These are phyloP conservation scores for Aspergillus costaricaensis DNA, from an alignment of 2,329 filamentous ascomycete species.

Conservation along the genomic window DNA sequence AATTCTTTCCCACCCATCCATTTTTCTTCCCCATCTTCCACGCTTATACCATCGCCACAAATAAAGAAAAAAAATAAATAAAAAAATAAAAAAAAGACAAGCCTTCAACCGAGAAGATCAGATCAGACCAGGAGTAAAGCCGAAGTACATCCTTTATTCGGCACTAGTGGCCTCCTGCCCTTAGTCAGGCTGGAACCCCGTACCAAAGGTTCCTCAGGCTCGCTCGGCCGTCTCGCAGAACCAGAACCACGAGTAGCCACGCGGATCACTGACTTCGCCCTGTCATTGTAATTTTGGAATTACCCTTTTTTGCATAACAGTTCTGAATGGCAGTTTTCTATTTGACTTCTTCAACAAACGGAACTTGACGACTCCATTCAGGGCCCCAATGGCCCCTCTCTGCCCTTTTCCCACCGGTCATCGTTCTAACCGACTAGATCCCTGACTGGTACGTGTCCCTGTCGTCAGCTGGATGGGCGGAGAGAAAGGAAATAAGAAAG, in stretches of 20 bases:
- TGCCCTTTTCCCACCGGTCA: slow-evolving; percentile 10
- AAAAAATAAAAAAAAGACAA: not conserved
- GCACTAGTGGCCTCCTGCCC: slow-evolving; percentile 6
- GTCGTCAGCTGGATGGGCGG: slow-evolving; percentile 21
- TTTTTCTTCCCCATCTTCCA: too few relatives aligned
- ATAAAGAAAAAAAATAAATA: not conserved
- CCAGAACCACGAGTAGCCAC: slow-evolving; percentile 5
- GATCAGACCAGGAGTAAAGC: slow-evolving; percentile 4
- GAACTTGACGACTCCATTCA: slow-evolving; percentile 15
- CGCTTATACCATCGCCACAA: not conserved
- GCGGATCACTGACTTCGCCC: slow-evolving; percentile 10
- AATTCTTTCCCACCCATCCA: too few relatives aligned
- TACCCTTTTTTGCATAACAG: not conserved
- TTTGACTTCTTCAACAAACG: not conserved
- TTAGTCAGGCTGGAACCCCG: slow-evolving; percentile 10
- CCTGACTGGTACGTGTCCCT: slow-evolving; percentile 23
- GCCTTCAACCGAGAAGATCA: not conserved
- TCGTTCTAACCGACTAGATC: slow-evolving; percentile 19
- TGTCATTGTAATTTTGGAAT: not conserved
- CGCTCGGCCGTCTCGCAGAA: not conserved
- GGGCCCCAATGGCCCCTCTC: slow-evolving; percentile 13
- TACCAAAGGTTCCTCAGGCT: slow-evolving; percentile 11
- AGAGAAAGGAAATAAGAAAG: not conserved
- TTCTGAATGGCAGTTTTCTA: not conserved
- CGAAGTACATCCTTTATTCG: slow-evolving; percentile 12